Percentiles rank a stretch among this genome's conserved stretches.
Evolutionary conservation across 257 asterid species (phyloP).

Genomic region (Lavandula angustifolia): DNA sequence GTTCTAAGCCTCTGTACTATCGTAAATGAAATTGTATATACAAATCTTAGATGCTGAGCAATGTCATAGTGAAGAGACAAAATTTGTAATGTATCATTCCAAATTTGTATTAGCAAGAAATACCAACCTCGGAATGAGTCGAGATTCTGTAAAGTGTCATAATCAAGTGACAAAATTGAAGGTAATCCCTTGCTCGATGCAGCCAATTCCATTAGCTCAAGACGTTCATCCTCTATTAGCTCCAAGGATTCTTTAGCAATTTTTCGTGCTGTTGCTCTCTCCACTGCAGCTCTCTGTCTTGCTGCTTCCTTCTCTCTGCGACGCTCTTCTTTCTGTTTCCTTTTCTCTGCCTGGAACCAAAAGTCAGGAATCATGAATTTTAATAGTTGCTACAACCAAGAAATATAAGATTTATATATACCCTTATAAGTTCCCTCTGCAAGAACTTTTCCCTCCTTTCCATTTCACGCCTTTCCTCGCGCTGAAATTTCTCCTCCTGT

Average conservation of each 20-base stretch:
- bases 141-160: slow-evolving; percentile 82
- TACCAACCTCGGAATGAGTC: slow-evolving; percentile 79
- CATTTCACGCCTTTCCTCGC: slow-evolving; percentile 98
- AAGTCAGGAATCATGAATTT: slow-evolving; percentile 15
- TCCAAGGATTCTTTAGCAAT: slow-evolving; percentile 95
- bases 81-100: slow-evolving; percentile 34
- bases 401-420: slow-evolving; percentile 36
- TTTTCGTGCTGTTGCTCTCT: slow-evolving; percentile 88
- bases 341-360: slow-evolving; percentile 79
- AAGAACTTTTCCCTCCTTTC: slow-evolving; percentile 89
- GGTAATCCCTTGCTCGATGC: slow-evolving; percentile 84
- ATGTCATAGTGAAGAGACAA: slow-evolving; percentile 69
- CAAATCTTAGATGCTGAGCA: slow-evolving; percentile 53
- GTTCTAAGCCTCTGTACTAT: slow-evolving; percentile 1
- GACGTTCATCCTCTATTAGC: slow-evolving; percentile 96
- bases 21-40: slow-evolving; percentile 18
- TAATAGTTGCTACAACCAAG: slow-evolving; percentile 12
- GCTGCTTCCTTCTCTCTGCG: slow-evolving; percentile 81
- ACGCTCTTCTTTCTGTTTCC: slow-evolving; percentile 85
- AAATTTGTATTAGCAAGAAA: slow-evolving; percentile 22
- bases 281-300: slow-evolving; percentile 85
- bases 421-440: slow-evolving; percentile 87
- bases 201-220: slow-evolving; percentile 96
- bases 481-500: slow-evolving; percentile 90
- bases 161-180: slow-evolving; percentile 83